A percentile compares a stretch with the other conserved stretches of the same genome.
phyloP scores from a whole-genome alignment of 768 basidiomycete genomes.

The Gelatoporia subvermispora region DNA sequence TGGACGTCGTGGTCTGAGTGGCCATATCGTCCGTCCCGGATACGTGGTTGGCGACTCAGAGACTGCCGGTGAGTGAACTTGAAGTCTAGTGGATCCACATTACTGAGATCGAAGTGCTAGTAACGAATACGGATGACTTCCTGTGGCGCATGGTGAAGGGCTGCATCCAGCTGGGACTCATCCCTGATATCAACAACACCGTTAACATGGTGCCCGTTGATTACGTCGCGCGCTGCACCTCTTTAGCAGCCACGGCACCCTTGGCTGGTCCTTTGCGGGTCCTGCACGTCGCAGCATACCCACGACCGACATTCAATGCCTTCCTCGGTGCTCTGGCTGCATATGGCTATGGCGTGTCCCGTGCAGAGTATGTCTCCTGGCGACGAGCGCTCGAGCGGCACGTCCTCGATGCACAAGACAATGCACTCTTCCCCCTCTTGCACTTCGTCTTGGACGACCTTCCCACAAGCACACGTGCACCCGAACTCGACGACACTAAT shows the following conservation, averaged over 20 bases:
- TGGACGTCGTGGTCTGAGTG: constrained; percentile 75
- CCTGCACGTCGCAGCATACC: constrained; percentile 81
- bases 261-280: constrained; percentile 50
- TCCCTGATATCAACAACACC: constrained; percentile 97
- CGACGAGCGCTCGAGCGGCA: constrained; percentile 89
- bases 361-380: constrained; percentile 91
- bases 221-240: constrained; percentile 82
- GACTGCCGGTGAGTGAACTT: constrained; percentile 62
- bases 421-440: constrained; percentile 93
- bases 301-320: constrained; percentile 85
- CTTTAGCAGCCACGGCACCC: constrained; percentile 66
- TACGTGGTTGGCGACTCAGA: constrained; percentile 93
- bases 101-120: constrained; percentile 34
- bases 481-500: constrained; percentile 84
- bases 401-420: constrained; percentile 91
- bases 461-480: constrained; percentile 92
- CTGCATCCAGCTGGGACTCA: constrained; percentile 94
- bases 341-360: constrained; percentile 77
- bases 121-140: constrained; percentile 99
- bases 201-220: constrained; percentile 99
- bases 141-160: constrained; percentile 98
- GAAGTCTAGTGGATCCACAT: background rate
- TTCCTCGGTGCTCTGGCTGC: constrained; percentile 66
- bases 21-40: constrained; percentile 87
- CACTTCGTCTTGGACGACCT: constrained; percentile 98